Percentiles rank a stretch among this genome's conserved stretches.
These are phyloP conservation scores for Sequoia sempervirens DNA, from an alignment of 75 land plant genomes.

Conservation along the genomic window DNA sequence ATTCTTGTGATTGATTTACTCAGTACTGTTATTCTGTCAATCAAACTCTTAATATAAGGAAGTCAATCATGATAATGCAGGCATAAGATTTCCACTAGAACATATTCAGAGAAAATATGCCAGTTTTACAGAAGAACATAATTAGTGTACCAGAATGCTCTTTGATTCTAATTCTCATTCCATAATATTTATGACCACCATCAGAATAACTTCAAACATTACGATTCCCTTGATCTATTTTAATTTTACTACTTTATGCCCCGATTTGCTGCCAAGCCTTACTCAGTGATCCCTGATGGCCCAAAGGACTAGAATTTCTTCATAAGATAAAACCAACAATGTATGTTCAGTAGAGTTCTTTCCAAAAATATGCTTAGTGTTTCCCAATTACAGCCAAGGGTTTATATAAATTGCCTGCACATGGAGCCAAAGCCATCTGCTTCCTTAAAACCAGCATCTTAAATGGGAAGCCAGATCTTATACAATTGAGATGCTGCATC, in stretches of 20 bases:
- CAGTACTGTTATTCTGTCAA: too few species aligned
- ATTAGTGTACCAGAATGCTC: too few species aligned
- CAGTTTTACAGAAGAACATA: too few species aligned
- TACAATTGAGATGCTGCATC: not conserved
- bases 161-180: too few species aligned
- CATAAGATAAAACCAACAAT: not conserved
- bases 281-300: not conserved
- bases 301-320: not conserved
- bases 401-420: not conserved
- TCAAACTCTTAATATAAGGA: too few species aligned
- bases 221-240: too few species aligned
- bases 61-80: too few species aligned
- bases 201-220: too few species aligned
- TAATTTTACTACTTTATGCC: not conserved
- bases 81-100: too few species aligned
- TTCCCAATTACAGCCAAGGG: not conserved
- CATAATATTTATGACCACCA: too few species aligned
- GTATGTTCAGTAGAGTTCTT: not conserved
- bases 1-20: too few species aligned
- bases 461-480: not conserved
- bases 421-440: not conserved
- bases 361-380: not conserved
- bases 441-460: not conserved
- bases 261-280: not conserved
- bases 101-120: too few species aligned